phyloP scores from a whole-genome alignment of 2,329 filamentous ascomycete genomes.

The Cucurbitaria berberidis region DNA sequence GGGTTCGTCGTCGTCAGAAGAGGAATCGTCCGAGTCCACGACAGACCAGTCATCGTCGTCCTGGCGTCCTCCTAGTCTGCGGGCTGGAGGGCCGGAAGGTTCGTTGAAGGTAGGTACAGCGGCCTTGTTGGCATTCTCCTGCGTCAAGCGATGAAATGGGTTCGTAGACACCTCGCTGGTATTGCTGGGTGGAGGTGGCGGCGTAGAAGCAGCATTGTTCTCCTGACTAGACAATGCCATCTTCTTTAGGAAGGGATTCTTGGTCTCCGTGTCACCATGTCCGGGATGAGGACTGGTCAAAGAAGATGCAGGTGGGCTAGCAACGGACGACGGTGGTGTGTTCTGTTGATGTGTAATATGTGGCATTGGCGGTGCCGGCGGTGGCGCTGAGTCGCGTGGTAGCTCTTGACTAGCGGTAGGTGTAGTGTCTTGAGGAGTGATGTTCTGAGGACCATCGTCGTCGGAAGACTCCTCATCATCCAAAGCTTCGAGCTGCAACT shows the following conservation, averaged over 20 bases:
- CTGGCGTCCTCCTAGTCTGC: conserved; percentile 63
- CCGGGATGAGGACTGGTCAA: conserved; percentile 56
- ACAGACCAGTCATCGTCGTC: conserved; percentile 81
- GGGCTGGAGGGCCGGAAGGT: conserved; percentile 56
- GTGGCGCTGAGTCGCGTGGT: conserved; percentile 52
- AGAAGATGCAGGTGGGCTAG: conserved; percentile 56
- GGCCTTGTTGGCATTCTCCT: conserved; percentile 62
- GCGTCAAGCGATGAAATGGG: conserved; percentile 87
- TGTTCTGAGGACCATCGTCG: conserved; percentile 77
- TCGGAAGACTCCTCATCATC: conserved; percentile 72
- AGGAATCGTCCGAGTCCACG: conserved; percentile 77
- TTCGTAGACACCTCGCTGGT: conserved; percentile 72
- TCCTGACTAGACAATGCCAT: conserved; percentile 73
- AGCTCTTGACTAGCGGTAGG: conserved; percentile 64
- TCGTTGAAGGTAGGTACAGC: conserved; percentile 50
- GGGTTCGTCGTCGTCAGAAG: conserved; percentile 72
- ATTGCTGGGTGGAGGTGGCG: conserved; percentile 49
- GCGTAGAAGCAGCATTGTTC: conserved; percentile 50
- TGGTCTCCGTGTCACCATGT: conserved; percentile 76
- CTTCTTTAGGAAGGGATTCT: conserved; percentile 94
- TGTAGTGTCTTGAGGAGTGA: conserved; percentile 67
- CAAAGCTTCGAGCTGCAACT: conserved; percentile 81
- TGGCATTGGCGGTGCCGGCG: conserved; percentile 55
- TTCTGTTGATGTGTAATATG: conserved; percentile 38
- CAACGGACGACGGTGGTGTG: conserved; percentile 56